phyloP scores from a whole-genome alignment of 1,139 yeast genomes.

The Yamadazyma sp. region DNA sequence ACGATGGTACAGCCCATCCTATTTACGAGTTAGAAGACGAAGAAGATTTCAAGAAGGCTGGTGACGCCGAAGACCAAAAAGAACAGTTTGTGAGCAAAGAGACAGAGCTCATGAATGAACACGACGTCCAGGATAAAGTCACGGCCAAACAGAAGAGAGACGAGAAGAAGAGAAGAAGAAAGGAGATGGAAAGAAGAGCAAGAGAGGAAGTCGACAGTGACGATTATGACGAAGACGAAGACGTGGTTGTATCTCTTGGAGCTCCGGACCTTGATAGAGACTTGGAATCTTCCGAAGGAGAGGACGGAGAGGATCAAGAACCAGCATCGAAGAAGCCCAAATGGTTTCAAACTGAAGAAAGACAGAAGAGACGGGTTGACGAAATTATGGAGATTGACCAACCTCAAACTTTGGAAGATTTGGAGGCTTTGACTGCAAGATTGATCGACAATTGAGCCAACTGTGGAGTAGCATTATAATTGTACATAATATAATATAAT shows the following conservation, averaged over 20 bases:
- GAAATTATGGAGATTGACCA: conserved; percentile 72
- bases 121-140: conserved; percentile 76
- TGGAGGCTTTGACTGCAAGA: conserved; percentile 84
- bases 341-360: conserved; percentile 50
- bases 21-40: conserved; percentile 89
- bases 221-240: conserved; percentile 27
- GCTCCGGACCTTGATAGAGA: conserved; percentile 48
- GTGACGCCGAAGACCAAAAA: conserved; percentile 73
- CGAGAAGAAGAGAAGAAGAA: conserved; percentile 87
- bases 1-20: conserved; percentile 90
- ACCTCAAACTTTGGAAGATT: conserved; percentile 88
- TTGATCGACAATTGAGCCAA: conserved; percentile 33
- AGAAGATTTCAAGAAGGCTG: conserved; percentile 76
- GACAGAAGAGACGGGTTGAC: conserved; percentile 21
- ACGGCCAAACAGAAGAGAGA: conserved; percentile 80
- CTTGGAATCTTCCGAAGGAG: conserved; percentile 39
- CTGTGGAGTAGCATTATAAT: background rate
- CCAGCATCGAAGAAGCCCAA: conserved; percentile 55
- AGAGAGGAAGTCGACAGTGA: conserved; percentile 45
- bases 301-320: conserved; percentile 33
- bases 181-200: conserved; percentile 66
- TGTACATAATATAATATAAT: too few species aligned
- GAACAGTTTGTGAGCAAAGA: conserved; percentile 66
- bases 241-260: conserved; percentile 26
- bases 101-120: conserved; percentile 61